phyloP scores from a whole-genome alignment of 768 basidiomycete genomes.

The Megacollybia marginata region DNA sequence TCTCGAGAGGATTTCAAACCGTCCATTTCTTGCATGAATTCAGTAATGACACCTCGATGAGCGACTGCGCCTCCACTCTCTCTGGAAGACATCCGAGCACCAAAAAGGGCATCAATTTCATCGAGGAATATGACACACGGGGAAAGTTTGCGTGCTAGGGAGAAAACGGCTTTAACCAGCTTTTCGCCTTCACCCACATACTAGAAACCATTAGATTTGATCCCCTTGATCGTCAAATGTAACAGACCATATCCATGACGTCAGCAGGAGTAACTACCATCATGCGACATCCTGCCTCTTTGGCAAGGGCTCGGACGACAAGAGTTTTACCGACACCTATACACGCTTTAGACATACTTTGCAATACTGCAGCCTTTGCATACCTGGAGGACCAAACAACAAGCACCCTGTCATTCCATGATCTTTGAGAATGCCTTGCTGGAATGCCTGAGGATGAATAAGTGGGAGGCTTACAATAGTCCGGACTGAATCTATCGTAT shows the following conservation, averaged over 20 bases:
- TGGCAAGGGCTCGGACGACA: slow-evolving; percentile 83
- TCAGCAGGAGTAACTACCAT: slow-evolving; percentile 85
- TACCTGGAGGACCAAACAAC: slow-evolving; percentile 87
- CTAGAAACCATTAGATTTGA: slow-evolving; percentile 24
- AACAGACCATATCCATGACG: slow-evolving; percentile 88
- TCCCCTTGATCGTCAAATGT: background rate
- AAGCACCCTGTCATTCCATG: slow-evolving; percentile 90
- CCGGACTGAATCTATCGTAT: slow-evolving; percentile 87
- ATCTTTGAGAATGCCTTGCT: slow-evolving; percentile 82
- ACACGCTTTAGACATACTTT: background rate
- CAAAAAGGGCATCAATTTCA: slow-evolving; percentile 90
- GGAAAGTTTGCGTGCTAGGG: slow-evolving; percentile 74
- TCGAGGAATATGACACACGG: slow-evolving; percentile 94
- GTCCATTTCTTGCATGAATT: slow-evolving; percentile 98
- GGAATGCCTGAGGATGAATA: slow-evolving; percentile 81
- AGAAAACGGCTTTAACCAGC: slow-evolving; percentile 83
- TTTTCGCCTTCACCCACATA: slow-evolving; percentile 90
- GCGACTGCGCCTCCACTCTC: slow-evolving; percentile 77
- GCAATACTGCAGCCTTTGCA: slow-evolving; percentile 7
- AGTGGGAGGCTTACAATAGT: slow-evolving; percentile 88
- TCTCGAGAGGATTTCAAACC: slow-evolving; percentile 77
- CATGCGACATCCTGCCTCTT: slow-evolving; percentile 93
- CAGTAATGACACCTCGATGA: slow-evolving; percentile 82
- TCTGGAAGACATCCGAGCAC: slow-evolving; percentile 70
- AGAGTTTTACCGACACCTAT: slow-evolving; percentile 73